These are phyloP conservation scores for Austroboletus eburneus DNA, from an alignment of 768 basidiomycete species.

Conservation along the genomic window DNA sequence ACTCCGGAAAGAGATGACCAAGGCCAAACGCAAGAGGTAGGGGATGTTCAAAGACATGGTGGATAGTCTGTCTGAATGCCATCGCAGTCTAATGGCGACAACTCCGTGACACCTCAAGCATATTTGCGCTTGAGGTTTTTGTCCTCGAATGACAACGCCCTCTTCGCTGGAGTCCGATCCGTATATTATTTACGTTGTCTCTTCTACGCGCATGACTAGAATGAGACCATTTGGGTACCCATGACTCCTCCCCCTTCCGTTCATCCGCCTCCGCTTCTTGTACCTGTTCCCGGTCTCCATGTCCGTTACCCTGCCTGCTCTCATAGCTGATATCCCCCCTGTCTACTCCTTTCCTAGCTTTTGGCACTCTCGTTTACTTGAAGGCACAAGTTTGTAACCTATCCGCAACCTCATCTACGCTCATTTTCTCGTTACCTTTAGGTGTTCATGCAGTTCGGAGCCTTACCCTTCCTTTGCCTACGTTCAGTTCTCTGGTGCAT, in stretches of 20 bases:
- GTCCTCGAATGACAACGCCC: slow-evolving; percentile 5
- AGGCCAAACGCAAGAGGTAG: slow-evolving; percentile 96
- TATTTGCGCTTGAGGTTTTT: slow-evolving; percentile 4
- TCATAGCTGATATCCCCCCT: slow-evolving; percentile 29
- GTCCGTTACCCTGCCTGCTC: slow-evolving; percentile 28
- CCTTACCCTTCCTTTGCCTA: slow-evolving; percentile 11
- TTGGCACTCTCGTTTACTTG: slow-evolving; percentile 24
- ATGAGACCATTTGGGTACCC: slow-evolving; percentile 25
- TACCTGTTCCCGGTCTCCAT: slow-evolving; percentile 18
- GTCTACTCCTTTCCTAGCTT: slow-evolving; percentile 14
- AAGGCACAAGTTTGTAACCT: slow-evolving; percentile 33
- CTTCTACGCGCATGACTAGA: slow-evolving; percentile 24
- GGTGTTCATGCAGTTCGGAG: slow-evolving; percentile 12
- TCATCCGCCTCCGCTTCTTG: slow-evolving; percentile 15
- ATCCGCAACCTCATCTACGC: slow-evolving; percentile 29
- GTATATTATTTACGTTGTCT: slow-evolving; percentile 19
- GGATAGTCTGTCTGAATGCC: neutral
- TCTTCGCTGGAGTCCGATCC: slow-evolving; percentile 11
- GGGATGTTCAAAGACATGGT: neutral
- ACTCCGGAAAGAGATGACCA: slow-evolving; percentile 96
- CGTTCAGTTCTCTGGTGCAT: slow-evolving; percentile 12
- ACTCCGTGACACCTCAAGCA: slow-evolving; percentile 20
- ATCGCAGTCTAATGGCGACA: slow-evolving; percentile 33
- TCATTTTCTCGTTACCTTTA: slow-evolving; percentile 26
- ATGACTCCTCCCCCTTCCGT: slow-evolving; percentile 21